phyloP scores from a whole-genome alignment of 495 filamentous ascomycete genomes.

The Aspergillus saccharolyticus region DNA sequence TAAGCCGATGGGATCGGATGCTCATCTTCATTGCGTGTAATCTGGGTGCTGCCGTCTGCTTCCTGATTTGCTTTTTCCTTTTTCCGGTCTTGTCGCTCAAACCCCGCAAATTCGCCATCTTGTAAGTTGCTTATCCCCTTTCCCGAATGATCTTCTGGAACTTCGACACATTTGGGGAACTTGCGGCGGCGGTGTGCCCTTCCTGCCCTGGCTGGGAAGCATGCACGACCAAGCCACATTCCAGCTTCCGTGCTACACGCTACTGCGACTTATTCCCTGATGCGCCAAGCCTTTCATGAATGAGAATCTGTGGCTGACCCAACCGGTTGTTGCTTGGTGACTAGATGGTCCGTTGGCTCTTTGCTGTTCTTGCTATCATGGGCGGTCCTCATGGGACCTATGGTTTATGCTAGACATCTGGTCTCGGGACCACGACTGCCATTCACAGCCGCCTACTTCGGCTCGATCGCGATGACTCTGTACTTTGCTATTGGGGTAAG shows the following conservation, averaged over 20 bases:
- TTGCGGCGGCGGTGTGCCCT: slow-evolving; percentile 15
- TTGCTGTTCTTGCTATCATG: slow-evolving; percentile 87
- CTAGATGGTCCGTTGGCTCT: slow-evolving; percentile 92
- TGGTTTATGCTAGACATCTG: slow-evolving; percentile 76
- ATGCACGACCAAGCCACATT: slow-evolving; percentile 12
- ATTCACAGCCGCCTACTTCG: slow-evolving; percentile 96
- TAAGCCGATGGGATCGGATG: slow-evolving; percentile 95
- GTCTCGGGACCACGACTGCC: slow-evolving; percentile 79
- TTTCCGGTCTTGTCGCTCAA: slow-evolving; percentile 72
- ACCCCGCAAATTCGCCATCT: slow-evolving; percentile 89
- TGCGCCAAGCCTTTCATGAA: slow-evolving; percentile 7
- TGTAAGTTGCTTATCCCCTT: slow-evolving; percentile 61
- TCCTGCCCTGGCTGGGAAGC: slow-evolving; percentile 17
- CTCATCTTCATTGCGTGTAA: slow-evolving; percentile 91
- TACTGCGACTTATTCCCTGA: not conserved
- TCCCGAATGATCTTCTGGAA: slow-evolving; percentile 6
- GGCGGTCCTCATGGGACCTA: slow-evolving; percentile 88
- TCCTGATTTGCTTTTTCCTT: slow-evolving; percentile 84
- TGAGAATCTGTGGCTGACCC: slow-evolving; percentile 18
- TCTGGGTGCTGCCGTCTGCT: slow-evolving; percentile 82
- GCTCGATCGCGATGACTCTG: slow-evolving; percentile 82
- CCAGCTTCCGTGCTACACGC: slow-evolving; percentile 5
- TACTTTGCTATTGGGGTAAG: slow-evolving; percentile 90
- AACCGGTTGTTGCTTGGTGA: slow-evolving; percentile 18
- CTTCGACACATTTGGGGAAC: slow-evolving; percentile 2